These are phyloP conservation scores for Betula pendula DNA, from an alignment of 306 rosid species.

Conservation along the genomic window DNA sequence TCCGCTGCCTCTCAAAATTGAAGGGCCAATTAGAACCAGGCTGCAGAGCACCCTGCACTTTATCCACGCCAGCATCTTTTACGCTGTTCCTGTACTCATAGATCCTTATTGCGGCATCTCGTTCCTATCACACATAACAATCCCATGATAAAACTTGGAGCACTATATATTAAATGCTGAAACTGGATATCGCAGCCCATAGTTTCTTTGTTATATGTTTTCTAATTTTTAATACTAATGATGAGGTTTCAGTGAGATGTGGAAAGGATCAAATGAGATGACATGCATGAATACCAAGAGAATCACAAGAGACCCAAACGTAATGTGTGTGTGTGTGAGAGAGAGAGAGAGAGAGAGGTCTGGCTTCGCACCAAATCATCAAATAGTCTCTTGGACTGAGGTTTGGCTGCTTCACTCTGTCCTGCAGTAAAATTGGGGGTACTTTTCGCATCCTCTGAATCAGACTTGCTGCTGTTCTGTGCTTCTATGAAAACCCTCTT, in stretches of 20 bases:
- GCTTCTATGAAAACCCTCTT: constrained; percentile 22
- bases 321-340: not conserved
- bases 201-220: not conserved
- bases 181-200: not conserved
- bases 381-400: constrained; percentile 30
- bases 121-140: constrained; percentile 37
- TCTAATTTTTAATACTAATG: not conserved
- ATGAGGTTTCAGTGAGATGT: constrained; percentile 1
- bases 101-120: constrained; percentile 5
- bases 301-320: constrained; percentile 12
- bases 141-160: not conserved
- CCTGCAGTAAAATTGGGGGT: constrained; percentile 49
- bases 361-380: constrained; percentile 40
- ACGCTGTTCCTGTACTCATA: constrained; percentile 25
- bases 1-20: constrained; percentile 61
- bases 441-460: constrained; percentile 62
- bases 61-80: constrained; percentile 25
- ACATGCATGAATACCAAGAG: constrained; percentile 7
- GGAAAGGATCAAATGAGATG: not conserved
- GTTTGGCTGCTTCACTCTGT: constrained; percentile 36
- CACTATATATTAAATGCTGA: not conserved
- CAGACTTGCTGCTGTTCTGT: constrained; percentile 45
- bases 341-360: not conserved
- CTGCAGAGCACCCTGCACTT: constrained; percentile 12
- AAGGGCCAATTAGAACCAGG: constrained; percentile 26